Conservation (phyloP, 1,284 basidiomycete genomes). For the Moniliella sp. region DNA sequence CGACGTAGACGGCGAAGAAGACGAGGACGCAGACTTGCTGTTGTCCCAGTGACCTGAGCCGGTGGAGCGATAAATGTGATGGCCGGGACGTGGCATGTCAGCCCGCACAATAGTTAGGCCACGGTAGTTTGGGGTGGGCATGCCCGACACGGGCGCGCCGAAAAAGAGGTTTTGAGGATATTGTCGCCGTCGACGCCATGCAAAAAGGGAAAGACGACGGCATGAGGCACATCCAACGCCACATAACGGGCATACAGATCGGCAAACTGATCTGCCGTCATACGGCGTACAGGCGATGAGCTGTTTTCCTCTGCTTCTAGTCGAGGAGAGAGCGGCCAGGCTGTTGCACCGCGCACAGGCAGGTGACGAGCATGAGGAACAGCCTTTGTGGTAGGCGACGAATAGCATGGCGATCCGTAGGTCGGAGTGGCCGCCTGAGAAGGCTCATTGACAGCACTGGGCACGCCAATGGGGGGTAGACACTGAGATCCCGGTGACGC, state of each 20-base stretch:
- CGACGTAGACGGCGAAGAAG: neutral
- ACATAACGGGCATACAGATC: conserved; percentile 13
- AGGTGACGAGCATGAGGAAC: too few relatives aligned
- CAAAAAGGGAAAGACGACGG: conserved; percentile 25
- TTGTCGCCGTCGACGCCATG: conserved; percentile 26
- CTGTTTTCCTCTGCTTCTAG: conserved; percentile 1
- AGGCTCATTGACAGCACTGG: too few relatives aligned
- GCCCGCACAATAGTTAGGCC: conserved; percentile 28
- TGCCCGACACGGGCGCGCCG: conserved; percentile 10
- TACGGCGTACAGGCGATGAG: conserved; percentile 17
- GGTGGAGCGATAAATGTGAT: neutral
- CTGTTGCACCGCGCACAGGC: too few relatives aligned
- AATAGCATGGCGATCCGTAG: too few relatives aligned
- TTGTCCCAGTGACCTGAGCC: neutral
- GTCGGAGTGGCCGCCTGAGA: too few relatives aligned
- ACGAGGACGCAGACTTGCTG: neutral
- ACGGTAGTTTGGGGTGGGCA: conserved; percentile 18
- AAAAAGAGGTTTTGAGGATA: conserved; percentile 24
- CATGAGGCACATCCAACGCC: conserved; percentile 17
- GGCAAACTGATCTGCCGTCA: conserved; percentile 18
- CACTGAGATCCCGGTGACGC: too few relatives aligned
- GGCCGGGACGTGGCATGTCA: conserved; percentile 15
- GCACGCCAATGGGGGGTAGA: too few relatives aligned
- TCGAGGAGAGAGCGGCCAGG: too few relatives aligned
- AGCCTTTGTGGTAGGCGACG: too few relatives aligned